Evolutionary conservation across 2,329 filamentous ascomycete genomes (phyloP).

Genomic region (Stachybotrys chlorohalonatus): DNA sequence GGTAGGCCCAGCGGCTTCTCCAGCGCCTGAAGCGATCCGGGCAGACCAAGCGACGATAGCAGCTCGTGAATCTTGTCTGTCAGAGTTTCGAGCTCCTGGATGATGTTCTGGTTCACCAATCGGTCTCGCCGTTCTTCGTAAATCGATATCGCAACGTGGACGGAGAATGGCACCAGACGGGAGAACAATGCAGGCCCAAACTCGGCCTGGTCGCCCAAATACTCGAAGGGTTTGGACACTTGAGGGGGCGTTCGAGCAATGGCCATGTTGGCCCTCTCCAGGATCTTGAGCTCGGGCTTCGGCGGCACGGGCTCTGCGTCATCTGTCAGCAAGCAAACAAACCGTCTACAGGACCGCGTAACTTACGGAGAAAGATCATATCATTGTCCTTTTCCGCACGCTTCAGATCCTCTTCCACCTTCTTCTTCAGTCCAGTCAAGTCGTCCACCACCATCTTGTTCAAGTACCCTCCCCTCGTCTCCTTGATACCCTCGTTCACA

Average conservation of each 20-base stretch:
- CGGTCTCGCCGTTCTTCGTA: slow-evolving; percentile 88
- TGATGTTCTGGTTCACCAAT: slow-evolving; percentile 80
- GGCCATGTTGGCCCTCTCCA: slow-evolving; percentile 88
- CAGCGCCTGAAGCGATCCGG: slow-evolving; percentile 84
- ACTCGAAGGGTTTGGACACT: slow-evolving; percentile 68
- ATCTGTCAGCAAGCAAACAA: slow-evolving; percentile 22
- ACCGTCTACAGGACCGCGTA: rapidly evolving
- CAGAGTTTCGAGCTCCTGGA: slow-evolving; percentile 73
- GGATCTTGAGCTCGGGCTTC: slow-evolving; percentile 75
- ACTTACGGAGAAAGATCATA: slow-evolving; percentile 75
- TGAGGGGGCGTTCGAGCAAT: slow-evolving; percentile 69
- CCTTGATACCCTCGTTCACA: slow-evolving; percentile 78
- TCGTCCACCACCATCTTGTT: slow-evolving; percentile 76
- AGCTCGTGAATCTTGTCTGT: slow-evolving; percentile 73
- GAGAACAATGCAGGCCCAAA: slow-evolving; percentile 82
- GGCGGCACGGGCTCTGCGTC: slow-evolving; percentile 62
- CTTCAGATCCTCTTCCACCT: slow-evolving; percentile 80
- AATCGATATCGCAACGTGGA: slow-evolving; percentile 89
- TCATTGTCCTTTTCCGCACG: slow-evolving; percentile 95
- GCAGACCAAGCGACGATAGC: slow-evolving; percentile 74
- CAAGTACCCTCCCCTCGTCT: slow-evolving; percentile 63
- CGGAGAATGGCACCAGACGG: slow-evolving; percentile 88
- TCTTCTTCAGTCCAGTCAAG: slow-evolving; percentile 71
- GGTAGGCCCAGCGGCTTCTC: slow-evolving; percentile 92
- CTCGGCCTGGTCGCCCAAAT: slow-evolving; percentile 69